A percentile compares a stretch with the other conserved stretches of the same genome.
These are phyloP conservation scores for Ophiosphaerella herpotricha DNA, from an alignment of 2,329 filamentous ascomycete genomes.

Conservation along the genomic window DNA sequence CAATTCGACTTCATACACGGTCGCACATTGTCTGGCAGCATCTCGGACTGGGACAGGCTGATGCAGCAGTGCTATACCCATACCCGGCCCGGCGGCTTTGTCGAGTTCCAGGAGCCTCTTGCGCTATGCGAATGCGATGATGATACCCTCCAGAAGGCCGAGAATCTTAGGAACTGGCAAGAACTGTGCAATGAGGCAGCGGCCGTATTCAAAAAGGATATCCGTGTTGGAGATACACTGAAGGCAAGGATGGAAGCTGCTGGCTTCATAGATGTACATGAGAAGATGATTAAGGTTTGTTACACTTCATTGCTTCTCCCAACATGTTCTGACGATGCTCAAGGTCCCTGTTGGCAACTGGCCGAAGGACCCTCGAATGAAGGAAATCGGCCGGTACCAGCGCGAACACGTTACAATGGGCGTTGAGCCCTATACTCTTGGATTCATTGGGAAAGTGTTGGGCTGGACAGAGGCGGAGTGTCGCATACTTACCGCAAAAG, in stretches of 20 bases:
- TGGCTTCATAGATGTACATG: slow-evolving; percentile 41
- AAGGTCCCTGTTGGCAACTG: slow-evolving; percentile 47
- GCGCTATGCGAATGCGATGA: slow-evolving; percentile 40
- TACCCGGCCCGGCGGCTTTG: slow-evolving; percentile 38
- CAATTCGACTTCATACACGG: slow-evolving; percentile 43
- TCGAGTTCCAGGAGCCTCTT: slow-evolving; percentile 45
- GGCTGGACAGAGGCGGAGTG: slow-evolving; percentile 44
- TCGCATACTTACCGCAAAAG: slow-evolving; percentile 40
- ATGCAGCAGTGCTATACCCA: slow-evolving; percentile 31
- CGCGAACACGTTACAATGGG: slow-evolving; percentile 43
- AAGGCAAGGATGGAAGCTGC: slow-evolving; percentile 34
- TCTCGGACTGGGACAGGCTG: slow-evolving; percentile 41
- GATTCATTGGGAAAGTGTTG: slow-evolving; percentile 41
- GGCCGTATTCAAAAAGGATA: slow-evolving; percentile 30
- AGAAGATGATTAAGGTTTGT: slow-evolving; percentile 42
- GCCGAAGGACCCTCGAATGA: slow-evolving; percentile 56
- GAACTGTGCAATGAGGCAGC: slow-evolving; percentile 34
- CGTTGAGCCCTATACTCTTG: slow-evolving; percentile 43
- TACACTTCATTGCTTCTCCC: neutral
- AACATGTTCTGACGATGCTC: neutral
- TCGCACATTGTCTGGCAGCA: slow-evolving; percentile 35
- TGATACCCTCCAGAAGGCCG: slow-evolving; percentile 30
- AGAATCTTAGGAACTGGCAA: slow-evolving; percentile 35
- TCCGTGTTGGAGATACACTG: slow-evolving; percentile 26
- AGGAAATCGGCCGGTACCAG: slow-evolving; percentile 54